A percentile compares a stretch with the other conserved stretches of the same genome.
phyloP scores from a whole-genome alignment of 2,329 filamentous ascomycete species.

The Tolypocladium endophyticum region DNA sequence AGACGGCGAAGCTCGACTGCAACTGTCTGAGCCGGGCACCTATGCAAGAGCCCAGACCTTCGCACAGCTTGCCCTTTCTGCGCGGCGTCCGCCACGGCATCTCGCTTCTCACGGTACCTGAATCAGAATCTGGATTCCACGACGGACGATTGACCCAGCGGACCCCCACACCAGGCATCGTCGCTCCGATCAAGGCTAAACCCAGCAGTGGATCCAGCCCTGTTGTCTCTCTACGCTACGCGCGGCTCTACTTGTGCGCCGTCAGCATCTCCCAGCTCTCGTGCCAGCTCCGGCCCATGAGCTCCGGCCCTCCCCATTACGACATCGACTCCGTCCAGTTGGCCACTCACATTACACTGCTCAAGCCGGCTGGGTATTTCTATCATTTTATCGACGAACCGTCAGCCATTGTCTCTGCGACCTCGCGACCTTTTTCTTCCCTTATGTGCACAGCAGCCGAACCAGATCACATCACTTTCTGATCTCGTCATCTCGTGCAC shows the following conservation, averaged over 20 bases:
- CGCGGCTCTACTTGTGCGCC: not conserved
- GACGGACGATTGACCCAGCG: not conserved
- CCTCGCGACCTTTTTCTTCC: not conserved
- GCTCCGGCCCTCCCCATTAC: conserved; percentile 1
- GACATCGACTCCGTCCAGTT: conserved; percentile 1
- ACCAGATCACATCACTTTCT: not conserved
- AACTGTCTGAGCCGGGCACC: too few relatives aligned
- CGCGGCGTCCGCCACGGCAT: not conserved
- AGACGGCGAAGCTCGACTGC: not conserved
- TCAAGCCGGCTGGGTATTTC: not conserved
- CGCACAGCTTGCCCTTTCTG: not conserved
- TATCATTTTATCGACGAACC: not conserved
- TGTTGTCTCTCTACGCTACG: not conserved
- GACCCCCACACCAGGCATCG: not conserved
- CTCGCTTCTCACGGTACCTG: not conserved
- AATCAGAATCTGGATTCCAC: not conserved
- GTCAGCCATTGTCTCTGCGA: not conserved
- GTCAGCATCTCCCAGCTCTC: not conserved
- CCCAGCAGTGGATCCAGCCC: not conserved
- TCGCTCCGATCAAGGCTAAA: not conserved
- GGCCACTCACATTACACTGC: not conserved
- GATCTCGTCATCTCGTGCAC: not conserved
- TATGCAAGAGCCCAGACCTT: too few relatives aligned
- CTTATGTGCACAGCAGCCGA: not conserved
- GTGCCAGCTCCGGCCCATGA: not conserved